Base-by-base conservation (phyloP, 306 rosid species). In the Cucurbita pepo region DNA sequence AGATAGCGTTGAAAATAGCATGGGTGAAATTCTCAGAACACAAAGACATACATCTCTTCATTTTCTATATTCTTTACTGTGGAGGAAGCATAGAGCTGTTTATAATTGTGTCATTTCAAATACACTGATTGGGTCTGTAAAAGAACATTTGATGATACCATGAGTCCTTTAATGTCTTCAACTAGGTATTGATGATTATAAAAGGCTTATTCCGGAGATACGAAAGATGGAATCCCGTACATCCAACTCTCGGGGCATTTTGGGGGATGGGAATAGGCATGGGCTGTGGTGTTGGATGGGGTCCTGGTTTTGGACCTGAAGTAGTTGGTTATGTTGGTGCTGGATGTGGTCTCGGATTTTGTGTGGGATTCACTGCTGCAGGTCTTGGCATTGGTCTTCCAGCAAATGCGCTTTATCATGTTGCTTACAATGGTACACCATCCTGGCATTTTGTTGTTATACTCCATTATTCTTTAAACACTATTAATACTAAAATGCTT, bases 261-360 rank as follows among this genome's bases (percentile, higher is more conserved):
- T 90, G 91, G 92, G 98, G 98, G 30, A 86, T 93, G 94, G 98
- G 98, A 62, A 73, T 93, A 61, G 98, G 98, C 30, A 59, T 90
- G 66, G 98, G 98, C 62, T 93, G 98, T 82, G 98, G 98, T 15
- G 83, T 93, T 56, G 98, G 98, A 79, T 93, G 98, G 98, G 98
- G 98, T 71, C 98, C 98, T 76, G 98, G 98, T 47, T 93, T 93
- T 85, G 98, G 98, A 60, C 94, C 98, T 82, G 97, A 93, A 67
- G 98, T 88, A 56, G 36, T 93, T 52, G 97, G 97, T 15, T 87
- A 88, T 79, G 98, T 93, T 76, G 98, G 98, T 74, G 87, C 98
- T 74, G 98, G 98, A 58, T 93, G 98, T 77, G 98, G 98, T 55
- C 34, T 90, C 76, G 98, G 98, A 45, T 93, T 93, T 69, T 86